Base-by-base conservation (phyloP, 805 yeast species). In the Starmerella asiatica region DNA sequence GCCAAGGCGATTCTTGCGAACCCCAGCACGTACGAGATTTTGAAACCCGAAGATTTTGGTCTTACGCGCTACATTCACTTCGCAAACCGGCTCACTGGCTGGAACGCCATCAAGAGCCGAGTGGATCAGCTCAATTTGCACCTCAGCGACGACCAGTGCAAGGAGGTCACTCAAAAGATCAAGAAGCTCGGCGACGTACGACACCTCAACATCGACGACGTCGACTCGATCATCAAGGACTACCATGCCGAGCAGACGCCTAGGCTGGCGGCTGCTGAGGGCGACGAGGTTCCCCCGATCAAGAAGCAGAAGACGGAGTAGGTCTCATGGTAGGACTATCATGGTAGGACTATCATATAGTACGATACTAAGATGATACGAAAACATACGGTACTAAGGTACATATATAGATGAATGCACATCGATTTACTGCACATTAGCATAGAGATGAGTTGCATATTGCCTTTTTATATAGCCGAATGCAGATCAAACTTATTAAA, bases 101-200 rank as follows among this genome's bases (percentile, higher is more conserved):
- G 98, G 98, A 91, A 88, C 64, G 97, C 97, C 40, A 88, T 88
- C 73, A 88, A 88, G 70, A 76, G 93, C 32, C 80, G 98, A 65
- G 98, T 91, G 46, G 98, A 88, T 61, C 98, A 88, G 66, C 74
- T 88, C 65, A 86, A 91, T 65, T 70, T 88, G 64, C 68, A 77
- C 54, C 70, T 88, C 58, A 75, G 91, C 36, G 98, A 88, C 59
- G 88, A 77, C 52, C 96, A 88, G 71, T 69, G 82, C 65, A 91
- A 91, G 72, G 95, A 83, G 60, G 94, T 91, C 48, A 88, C 98
- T 27, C 69, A 72, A 53, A 86, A 86, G 69, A 86, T 88, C 63
- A 88, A 88, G 71, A 72, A 76, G 64, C 71, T 88, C 56, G 98
- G 97, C 51, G 98, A 88, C 61, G 83, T 91, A 43, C 75, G 97